Conservation (phyloP, 1,284 basidiomycete species). For the Gymnopus androsaceus region DNA sequence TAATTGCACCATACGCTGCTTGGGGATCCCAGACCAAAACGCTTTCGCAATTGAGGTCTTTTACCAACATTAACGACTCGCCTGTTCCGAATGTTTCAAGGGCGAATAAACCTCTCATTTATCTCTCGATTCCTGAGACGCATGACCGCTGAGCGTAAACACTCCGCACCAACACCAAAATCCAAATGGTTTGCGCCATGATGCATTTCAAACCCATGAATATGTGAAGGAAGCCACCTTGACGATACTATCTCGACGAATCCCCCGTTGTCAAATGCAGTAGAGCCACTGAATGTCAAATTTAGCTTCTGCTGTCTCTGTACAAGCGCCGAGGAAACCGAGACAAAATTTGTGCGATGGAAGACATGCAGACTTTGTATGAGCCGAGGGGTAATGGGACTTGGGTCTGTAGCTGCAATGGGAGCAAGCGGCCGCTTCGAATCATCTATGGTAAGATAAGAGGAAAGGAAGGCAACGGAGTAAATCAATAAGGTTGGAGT, state of each 20-base stretch:
- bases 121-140: not conserved
- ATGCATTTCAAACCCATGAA: no score
- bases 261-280: not conserved
- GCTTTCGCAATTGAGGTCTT: no score
- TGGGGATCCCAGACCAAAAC: no score
- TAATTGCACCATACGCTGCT: no score
- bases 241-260: not conserved
- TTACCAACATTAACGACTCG: no score
- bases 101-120: not conserved
- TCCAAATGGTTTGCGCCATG: no score
- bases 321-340: not conserved
- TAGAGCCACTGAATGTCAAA: not conserved
- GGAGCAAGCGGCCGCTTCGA: not conserved
- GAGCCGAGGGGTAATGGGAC: not conserved
- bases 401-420: not conserved
- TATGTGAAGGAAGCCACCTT: not conserved
- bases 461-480: constrained; percentile 1
- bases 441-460: constrained; percentile 1
- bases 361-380: not conserved
- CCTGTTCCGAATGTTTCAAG: not conserved
- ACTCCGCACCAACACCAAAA: not conserved
- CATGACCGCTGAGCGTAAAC: not conserved
- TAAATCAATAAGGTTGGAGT: not conserved
- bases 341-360: not conserved
- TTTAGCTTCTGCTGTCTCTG: not conserved